Conservation (phyloP, 768 basidiomycete species). For the Russula lepida region DNA sequence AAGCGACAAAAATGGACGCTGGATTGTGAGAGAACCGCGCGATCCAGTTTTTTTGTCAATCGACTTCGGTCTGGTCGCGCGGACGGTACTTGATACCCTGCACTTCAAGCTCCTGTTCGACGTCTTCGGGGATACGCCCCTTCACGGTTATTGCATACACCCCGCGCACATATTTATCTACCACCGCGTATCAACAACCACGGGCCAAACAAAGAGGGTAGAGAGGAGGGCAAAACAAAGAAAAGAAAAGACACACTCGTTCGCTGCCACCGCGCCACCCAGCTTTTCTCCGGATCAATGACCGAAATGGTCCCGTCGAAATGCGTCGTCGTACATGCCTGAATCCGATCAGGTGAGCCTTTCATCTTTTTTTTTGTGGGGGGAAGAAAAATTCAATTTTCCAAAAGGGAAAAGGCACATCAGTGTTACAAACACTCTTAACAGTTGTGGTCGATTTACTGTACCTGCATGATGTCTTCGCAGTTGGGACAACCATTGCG, state of each 20-base stretch:
- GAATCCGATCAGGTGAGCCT: constrained; percentile 73
- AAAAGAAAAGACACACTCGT: constrained; percentile 50
- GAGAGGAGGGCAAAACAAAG: neutral
- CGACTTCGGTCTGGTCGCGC: constrained; percentile 69
- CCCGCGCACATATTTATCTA: constrained; percentile 85
- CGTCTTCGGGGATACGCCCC: constrained; percentile 77
- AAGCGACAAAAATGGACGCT: neutral
- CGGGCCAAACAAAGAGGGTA: neutral
- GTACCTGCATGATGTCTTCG: constrained; percentile 87
- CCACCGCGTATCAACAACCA: neutral
- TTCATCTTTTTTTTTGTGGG: constrained; percentile 57
- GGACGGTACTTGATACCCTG: constrained; percentile 81
- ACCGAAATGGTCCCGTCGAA: constrained; percentile 91
- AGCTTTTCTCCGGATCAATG: constrained; percentile 78
- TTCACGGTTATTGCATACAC: constrained; percentile 90
- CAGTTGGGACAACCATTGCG: constrained; percentile 93
- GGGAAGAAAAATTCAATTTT: neutral
- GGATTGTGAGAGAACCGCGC: neutral
- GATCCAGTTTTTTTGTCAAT: constrained; percentile 31
- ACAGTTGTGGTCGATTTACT: constrained; percentile 35
- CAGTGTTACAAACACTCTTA: neutral
- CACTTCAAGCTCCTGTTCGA: constrained; percentile 70
- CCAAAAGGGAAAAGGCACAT: neutral
- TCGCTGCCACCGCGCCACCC: constrained; percentile 96
- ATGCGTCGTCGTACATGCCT: constrained; percentile 80